Conservation (phyloP, 768 basidiomycete genomes). For the Chalciporus pseudorubinellus region DNA sequence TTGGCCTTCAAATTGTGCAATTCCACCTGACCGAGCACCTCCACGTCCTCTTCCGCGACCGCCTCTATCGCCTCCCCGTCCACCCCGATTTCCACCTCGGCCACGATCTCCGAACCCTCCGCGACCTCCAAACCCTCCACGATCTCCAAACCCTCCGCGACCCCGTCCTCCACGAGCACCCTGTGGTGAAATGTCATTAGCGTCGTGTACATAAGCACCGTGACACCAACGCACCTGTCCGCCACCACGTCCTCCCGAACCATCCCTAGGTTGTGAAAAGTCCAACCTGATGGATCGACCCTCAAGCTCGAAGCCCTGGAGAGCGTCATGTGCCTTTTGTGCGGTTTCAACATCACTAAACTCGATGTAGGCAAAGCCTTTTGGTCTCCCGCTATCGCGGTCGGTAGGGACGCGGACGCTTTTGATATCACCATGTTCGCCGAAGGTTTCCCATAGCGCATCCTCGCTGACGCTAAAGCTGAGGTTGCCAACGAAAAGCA, state of each 20-base stretch:
- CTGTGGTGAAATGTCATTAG: slow-evolving; percentile 6
- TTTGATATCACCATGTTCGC: slow-evolving; percentile 81
- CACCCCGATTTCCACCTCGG: slow-evolving; percentile 40
- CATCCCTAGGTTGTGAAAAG: slow-evolving; percentile 79
- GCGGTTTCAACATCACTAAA: slow-evolving; percentile 80
- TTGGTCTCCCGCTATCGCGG: slow-evolving; percentile 83
- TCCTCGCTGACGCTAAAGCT: slow-evolving; percentile 82
- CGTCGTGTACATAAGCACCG: background rate
- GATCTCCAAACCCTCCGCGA: slow-evolving; percentile 29
- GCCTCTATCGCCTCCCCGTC: slow-evolving; percentile 45
- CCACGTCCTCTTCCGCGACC: slow-evolving; percentile 41
- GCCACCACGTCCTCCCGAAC: slow-evolving; percentile 47
- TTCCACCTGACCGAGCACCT: slow-evolving; percentile 52
- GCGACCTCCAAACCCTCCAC: slow-evolving; percentile 23
- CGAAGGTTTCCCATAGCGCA: slow-evolving; percentile 84
- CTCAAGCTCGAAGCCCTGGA: slow-evolving; percentile 71
- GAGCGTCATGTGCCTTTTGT: slow-evolving; percentile 72
- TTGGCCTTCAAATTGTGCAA: slow-evolving; percentile 49
- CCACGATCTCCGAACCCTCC: slow-evolving; percentile 42
- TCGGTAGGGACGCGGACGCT: slow-evolving; percentile 90
- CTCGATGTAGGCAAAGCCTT: slow-evolving; percentile 97
- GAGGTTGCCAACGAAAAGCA: slow-evolving; percentile 90
- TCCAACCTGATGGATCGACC: slow-evolving; percentile 83
- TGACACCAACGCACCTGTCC: slow-evolving; percentile 39
- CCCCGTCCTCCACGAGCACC: slow-evolving; percentile 36